Base-by-base conservation (phyloP, 306 rosid genomes). In the Lathyrus aphaca region DNA sequence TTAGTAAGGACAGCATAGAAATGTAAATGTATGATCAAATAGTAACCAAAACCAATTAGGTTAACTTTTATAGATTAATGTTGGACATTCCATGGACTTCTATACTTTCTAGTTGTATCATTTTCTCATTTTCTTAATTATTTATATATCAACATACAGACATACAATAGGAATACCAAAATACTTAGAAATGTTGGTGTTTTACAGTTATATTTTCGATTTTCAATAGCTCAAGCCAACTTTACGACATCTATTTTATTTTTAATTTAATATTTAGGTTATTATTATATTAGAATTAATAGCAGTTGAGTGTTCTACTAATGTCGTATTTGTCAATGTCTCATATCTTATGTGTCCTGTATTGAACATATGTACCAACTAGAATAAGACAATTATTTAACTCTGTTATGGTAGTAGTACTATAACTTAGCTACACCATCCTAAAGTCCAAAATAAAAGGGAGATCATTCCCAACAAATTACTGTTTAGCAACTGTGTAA, bases 381-480 rank as follows among this genome's bases (percentile, higher is more conserved):
- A 58, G 64, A 68, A 38, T 2, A 12, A 8, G 59, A 23, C 59
- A 32, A 57, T 29, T 53, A 48, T 30, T 17, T 12, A 35, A 66
- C 13, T 27, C 46, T 49, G 67, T 48, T 51, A 29, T 37, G 39
- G 39, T 37, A 25, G 29, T 25, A 25, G 29, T 25, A 16, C 9
- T 17, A 64, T n/a, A 69, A n/a, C n/a, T 19, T 64, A 60, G 25
- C 23, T 57, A 64, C 35, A 38, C 4, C 37, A 27, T 62, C 44
- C 5, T 37, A 64, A 45, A 35, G 10, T 23, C 19, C 19, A 30
- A 25, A 50, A 23, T 19, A 43, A 35, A 58, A 37, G 59, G 10
- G 5, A 63, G 10, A 64, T 2, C 46, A 27, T 69, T 38, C 64
- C 55, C 8, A 44, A 21, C 5, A 42, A 30, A 54, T 62, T 13